Evolutionary conservation across 768 basidiomycete species (phyloP).

Genomic region (Cyclocybe aegerita): DNA sequence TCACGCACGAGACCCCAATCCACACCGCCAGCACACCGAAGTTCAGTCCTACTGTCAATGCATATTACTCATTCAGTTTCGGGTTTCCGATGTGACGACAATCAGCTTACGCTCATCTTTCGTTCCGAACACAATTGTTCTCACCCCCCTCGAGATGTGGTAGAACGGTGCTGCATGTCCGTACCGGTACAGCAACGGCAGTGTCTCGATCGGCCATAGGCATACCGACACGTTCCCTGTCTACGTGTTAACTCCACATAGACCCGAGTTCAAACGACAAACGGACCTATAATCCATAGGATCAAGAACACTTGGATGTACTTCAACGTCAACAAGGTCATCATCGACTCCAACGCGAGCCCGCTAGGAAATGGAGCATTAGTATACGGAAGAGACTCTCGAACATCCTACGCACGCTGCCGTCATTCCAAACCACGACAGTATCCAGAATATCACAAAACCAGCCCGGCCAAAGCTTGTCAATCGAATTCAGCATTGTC

Average conservation of each 20-base stretch:
- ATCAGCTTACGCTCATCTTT: slow-evolving; percentile 48
- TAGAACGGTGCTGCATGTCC: slow-evolving; percentile 65
- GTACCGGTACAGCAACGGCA: slow-evolving; percentile 55
- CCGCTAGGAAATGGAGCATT: slow-evolving; percentile 34
- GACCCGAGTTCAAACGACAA: neutral
- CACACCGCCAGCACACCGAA: slow-evolving; percentile 56
- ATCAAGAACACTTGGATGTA: slow-evolving; percentile 60
- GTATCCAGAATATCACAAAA: slow-evolving; percentile 68
- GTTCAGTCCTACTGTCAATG: slow-evolving; percentile 50
- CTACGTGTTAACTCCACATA: neutral
- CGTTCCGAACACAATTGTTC: slow-evolving; percentile 58
- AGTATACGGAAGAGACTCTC: neutral
- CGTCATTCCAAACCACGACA: slow-evolving; percentile 58
- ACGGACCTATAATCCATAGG: slow-evolving; percentile 57
- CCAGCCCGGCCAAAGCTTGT: slow-evolving; percentile 49
- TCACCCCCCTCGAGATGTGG: slow-evolving; percentile 53
- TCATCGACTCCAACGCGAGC: slow-evolving; percentile 54
- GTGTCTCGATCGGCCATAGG: slow-evolving; percentile 50
- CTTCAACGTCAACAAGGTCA: slow-evolving; percentile 49
- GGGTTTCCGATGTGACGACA: neutral
- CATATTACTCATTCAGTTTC: neutral
- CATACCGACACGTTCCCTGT: slow-evolving; percentile 59
- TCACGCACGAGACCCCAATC: slow-evolving; percentile 49
- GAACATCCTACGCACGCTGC: slow-evolving; percentile 39
- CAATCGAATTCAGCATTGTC: neutral